Conservation (phyloP, 495 filamentous ascomycete species). For the Cairneyella variabilis region DNA sequence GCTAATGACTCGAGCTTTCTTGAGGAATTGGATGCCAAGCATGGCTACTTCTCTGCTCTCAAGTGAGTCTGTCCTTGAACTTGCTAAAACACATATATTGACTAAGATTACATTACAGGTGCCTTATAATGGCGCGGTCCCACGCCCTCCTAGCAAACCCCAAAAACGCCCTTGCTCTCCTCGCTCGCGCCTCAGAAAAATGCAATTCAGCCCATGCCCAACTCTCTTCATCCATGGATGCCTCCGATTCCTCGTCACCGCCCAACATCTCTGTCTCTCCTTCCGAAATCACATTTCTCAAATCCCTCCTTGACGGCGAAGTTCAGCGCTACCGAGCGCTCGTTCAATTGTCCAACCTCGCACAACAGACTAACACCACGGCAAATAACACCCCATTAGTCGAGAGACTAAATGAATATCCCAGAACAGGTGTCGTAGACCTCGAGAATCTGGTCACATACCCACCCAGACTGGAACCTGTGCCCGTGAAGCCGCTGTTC, state of each 20-base stretch:
- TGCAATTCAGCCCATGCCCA: conserved; percentile 35
- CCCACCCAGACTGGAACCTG: conserved; percentile 74
- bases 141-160: conserved; percentile 68
- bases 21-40: conserved; percentile 70
- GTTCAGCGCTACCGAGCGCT: conserved; percentile 76
- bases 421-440: conserved; percentile 55
- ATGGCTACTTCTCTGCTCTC: conserved; percentile 81
- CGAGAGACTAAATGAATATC: conserved; percentile 71
- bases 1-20: conserved; percentile 79
- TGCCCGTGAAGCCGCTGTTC: conserved; percentile 95
- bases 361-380: conserved; percentile 24
- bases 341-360: conserved; percentile 68
- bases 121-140: conserved; percentile 79
- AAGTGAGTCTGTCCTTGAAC: conserved; percentile 49
- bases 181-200: conserved; percentile 53
- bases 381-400: conserved; percentile 46
- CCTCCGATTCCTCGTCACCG: conserved; percentile 27
- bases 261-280: conserved; percentile 59
- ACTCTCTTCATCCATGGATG: conserved; percentile 29
- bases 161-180: conserved; percentile 83
- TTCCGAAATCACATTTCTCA: conserved; percentile 51
- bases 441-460: conserved; percentile 79
- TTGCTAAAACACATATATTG: too few species aligned
- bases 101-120: too few species aligned
- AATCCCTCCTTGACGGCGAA: conserved; percentile 57